phyloP scores from a whole-genome alignment of 176 grass and related monocot species.

The Oryza meyeriana region DNA sequence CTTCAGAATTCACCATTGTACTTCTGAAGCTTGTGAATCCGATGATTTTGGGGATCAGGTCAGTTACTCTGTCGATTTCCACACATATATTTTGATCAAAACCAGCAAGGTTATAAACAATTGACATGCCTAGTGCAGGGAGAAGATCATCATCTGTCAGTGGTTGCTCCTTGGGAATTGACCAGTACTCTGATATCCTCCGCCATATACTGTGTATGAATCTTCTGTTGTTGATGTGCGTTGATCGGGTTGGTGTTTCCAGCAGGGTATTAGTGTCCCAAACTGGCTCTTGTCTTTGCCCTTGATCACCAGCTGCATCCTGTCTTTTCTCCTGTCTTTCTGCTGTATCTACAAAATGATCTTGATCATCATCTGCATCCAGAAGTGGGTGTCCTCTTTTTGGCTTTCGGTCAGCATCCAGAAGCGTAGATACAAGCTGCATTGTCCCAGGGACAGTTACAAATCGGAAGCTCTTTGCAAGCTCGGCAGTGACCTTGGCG shows the following conservation, averaged over 20 bases:
- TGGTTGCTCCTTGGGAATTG: not conserved
- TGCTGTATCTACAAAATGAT: not conserved
- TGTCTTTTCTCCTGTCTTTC: not conserved
- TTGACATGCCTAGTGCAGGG: no score
- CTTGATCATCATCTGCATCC: not conserved
- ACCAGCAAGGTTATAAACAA: no score
- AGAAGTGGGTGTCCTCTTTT: not conserved
- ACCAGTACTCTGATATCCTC: not conserved
- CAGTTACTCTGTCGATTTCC: not conserved
- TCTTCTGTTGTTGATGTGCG: not conserved
- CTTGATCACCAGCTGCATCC: not conserved
- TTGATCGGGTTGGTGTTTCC: not conserved
- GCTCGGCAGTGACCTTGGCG: not conserved
- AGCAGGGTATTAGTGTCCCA: not conserved
- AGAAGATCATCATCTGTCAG: not conserved
- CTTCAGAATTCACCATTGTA: not conserved
- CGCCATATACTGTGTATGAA: not conserved
- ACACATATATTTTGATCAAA: not conserved
- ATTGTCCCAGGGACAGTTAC: not conserved
- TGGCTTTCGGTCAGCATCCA: not conserved
- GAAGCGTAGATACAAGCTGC: not conserved
- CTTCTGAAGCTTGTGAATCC: not conserved
- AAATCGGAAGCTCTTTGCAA: not conserved
- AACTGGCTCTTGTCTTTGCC: not conserved
- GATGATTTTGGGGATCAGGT: conserved; percentile 9